Conservation (phyloP, 495 filamentous ascomycete genomes). For the Daldinia decipiens region DNA sequence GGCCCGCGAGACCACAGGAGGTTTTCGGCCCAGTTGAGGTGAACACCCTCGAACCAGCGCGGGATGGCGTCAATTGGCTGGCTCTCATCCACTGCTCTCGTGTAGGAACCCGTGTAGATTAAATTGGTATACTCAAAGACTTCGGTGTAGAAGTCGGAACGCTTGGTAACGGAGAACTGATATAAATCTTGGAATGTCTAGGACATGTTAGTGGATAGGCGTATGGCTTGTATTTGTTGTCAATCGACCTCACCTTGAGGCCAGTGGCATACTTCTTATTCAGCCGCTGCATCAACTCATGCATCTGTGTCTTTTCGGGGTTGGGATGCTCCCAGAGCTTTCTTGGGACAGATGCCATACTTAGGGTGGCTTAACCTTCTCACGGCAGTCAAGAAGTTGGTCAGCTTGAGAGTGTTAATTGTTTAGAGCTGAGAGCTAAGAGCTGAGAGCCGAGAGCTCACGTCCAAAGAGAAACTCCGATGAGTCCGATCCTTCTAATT, state of each 20-base stretch:
- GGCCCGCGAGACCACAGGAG: constrained; percentile 61
- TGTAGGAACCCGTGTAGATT: constrained; percentile 69
- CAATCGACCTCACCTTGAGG: constrained; percentile 53
- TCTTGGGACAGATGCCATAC: constrained; percentile 50
- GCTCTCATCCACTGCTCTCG: constrained; percentile 70
- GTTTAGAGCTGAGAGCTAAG: background rate
- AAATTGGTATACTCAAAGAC: constrained; percentile 67
- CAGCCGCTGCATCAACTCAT: constrained; percentile 59
- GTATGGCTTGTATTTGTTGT: background rate
- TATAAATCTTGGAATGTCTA: constrained; percentile 73
- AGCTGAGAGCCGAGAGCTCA: constrained; percentile 2
- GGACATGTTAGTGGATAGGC: constrained; percentile 17
- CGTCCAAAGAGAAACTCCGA: background rate
- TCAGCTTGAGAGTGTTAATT: constrained; percentile 7
- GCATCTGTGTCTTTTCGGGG: constrained; percentile 63
- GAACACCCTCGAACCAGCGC: constrained; percentile 72
- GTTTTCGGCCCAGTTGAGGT: constrained; percentile 73
- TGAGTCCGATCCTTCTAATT: constrained; percentile 2
- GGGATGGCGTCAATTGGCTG: constrained; percentile 74
- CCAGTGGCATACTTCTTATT: constrained; percentile 56
- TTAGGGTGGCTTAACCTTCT: constrained; percentile 7
- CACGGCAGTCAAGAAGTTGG: background rate
- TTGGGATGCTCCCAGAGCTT: constrained; percentile 69
- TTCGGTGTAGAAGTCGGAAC: constrained; percentile 73
- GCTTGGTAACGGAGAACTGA: constrained; percentile 67